These are phyloP conservation scores for Boletus semigastroideus DNA, from an alignment of 1,284 basidiomycete species.

Conservation along the genomic window DNA sequence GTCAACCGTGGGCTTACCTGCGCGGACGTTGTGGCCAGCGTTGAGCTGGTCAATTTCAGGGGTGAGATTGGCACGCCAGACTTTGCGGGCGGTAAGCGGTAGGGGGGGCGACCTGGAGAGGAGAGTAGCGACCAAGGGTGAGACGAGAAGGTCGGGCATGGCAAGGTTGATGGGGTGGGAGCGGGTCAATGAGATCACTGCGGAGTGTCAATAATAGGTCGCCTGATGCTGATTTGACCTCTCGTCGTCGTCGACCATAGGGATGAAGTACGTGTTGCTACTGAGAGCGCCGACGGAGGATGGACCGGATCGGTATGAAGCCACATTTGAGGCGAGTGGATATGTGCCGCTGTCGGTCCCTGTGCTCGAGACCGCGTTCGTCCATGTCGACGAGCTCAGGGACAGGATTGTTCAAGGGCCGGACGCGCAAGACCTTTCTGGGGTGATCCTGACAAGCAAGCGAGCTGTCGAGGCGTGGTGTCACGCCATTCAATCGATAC, in stretches of 20 bases:
- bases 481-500: slow-evolving; percentile 35
- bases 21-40: slow-evolving; percentile 18
- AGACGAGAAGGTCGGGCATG: slow-evolving; percentile 15
- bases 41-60: slow-evolving; percentile 22
- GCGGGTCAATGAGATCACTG: neutral
- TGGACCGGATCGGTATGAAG: slow-evolving; percentile 52
- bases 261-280: slow-evolving; percentile 46
- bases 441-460: slow-evolving; percentile 72
- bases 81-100: slow-evolving; percentile 15
- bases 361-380: slow-evolving; percentile 61
- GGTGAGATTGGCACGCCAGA: slow-evolving; percentile 25
- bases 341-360: slow-evolving; percentile 58
- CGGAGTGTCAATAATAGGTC: slow-evolving; percentile 10
- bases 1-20: slow-evolving; percentile 7
- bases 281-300: slow-evolving; percentile 50
- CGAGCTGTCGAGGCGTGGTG: slow-evolving; percentile 70
- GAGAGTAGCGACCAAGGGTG: slow-evolving; percentile 16
- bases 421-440: slow-evolving; percentile 38
- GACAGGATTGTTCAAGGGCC: slow-evolving; percentile 43
- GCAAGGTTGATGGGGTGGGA: neutral
- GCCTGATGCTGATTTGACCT: neutral
- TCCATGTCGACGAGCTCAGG: slow-evolving; percentile 48
- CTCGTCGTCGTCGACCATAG: neutral
- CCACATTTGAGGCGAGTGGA: slow-evolving; percentile 40
- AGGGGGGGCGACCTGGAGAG: slow-evolving; percentile 17